Conservation (phyloP, 2,329 filamentous ascomycete species). For the Fusarium mundagurra region DNA sequence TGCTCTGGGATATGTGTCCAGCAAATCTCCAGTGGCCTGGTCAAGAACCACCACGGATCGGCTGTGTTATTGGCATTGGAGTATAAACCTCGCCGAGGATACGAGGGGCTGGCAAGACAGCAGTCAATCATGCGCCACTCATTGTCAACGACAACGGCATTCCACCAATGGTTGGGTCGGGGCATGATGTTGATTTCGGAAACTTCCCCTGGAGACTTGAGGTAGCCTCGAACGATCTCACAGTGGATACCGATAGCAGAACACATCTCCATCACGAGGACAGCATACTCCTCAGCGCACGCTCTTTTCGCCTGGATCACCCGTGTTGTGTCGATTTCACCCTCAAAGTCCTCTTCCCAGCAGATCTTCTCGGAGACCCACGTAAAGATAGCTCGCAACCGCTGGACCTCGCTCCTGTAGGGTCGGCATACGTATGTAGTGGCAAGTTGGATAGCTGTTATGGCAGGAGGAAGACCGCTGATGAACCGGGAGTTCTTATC, state of each 20-base stretch:
- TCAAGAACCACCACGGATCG: constrained; percentile 94
- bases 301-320: constrained; percentile 86
- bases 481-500: constrained; percentile 97
- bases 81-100: constrained; percentile 81
- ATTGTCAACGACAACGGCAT: constrained; percentile 88
- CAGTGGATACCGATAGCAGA: constrained; percentile 86
- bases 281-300: constrained; percentile 88
- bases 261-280: constrained; percentile 93
- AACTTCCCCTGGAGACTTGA: constrained; percentile 88
- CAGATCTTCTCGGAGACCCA: constrained; percentile 95
- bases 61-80: constrained; percentile 77
- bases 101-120: constrained; percentile 89
- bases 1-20: constrained; percentile 95
- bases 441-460: constrained; percentile 82
- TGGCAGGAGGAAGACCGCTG: constrained; percentile 81
- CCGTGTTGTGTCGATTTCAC: constrained; percentile 81
- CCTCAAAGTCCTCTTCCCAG: constrained; percentile 96
- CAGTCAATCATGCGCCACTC: constrained; percentile 98
- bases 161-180: constrained; percentile 98
- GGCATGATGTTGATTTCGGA: constrained; percentile 83
- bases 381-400: constrained; percentile 92
- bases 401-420: constrained; percentile 92
- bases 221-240: constrained; percentile 87
- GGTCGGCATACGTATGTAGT: constrained; percentile 94
- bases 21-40: constrained; percentile 87